phyloP scores from a whole-genome alignment of 2,329 filamentous ascomycete species.

The Botrytis tulipae region DNA sequence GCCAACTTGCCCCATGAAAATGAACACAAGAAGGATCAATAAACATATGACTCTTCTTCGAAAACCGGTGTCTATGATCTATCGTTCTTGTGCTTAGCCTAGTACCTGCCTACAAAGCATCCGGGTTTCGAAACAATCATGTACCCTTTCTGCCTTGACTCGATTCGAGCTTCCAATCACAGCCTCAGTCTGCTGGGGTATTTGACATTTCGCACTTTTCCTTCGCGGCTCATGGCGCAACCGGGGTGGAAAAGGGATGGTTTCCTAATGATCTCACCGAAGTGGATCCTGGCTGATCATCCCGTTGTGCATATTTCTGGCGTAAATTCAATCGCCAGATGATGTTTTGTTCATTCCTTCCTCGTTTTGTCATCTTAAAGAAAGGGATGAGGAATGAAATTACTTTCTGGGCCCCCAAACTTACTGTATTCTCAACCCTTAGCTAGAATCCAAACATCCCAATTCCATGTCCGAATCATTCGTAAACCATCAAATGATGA shows the following conservation, averaged over 20 bases:
- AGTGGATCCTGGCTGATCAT: slow-evolving; percentile 1
- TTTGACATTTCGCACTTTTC: not conserved
- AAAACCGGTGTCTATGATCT: not conserved
- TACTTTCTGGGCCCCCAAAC: not conserved
- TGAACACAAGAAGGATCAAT: slow-evolving; percentile 21
- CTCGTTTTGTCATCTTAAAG: not conserved
- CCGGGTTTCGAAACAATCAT: not conserved
- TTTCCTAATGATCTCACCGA: slow-evolving; percentile 19
- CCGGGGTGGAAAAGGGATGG: not conserved
- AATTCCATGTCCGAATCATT: not conserved
- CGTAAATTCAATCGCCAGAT: not conserved
- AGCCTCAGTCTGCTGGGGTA: not conserved
- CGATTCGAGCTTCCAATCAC: slow-evolving; percentile 9
- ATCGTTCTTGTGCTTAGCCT: not conserved
- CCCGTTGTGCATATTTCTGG: slow-evolving; percentile 12
- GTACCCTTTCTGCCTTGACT: slow-evolving; percentile 16
- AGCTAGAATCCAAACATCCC: not conserved
- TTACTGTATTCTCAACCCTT: not conserved
- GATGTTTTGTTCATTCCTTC: not conserved
- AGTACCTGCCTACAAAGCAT: not conserved
- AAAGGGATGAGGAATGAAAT: not conserved
- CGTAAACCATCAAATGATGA: slow-evolving; percentile 9
- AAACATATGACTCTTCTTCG: slow-evolving; percentile 20
- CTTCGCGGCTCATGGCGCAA: slow-evolving; percentile 2
- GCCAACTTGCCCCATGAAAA: not conserved